Conservation (phyloP, 2,329 filamentous ascomycete species). For the Phaeophleospora eucalypticola region DNA sequence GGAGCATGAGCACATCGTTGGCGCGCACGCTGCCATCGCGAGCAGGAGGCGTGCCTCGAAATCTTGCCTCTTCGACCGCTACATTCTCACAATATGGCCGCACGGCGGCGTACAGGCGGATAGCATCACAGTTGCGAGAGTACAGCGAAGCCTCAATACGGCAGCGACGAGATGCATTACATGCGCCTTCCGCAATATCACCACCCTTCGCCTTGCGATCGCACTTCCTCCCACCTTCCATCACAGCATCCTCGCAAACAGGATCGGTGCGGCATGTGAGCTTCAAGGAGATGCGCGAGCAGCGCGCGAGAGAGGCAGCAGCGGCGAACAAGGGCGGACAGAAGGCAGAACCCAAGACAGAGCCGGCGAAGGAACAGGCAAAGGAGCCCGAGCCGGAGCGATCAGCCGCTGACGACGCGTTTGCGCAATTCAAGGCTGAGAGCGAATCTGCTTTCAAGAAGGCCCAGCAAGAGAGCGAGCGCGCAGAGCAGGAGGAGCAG, state of each 20-base stretch:
- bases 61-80: conserved; percentile 35
- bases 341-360: conserved; percentile 28
- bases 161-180: conserved; percentile 19
- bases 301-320: conserved; percentile 34
- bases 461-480: conserved; percentile 28
- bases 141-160: conserved; percentile 31
- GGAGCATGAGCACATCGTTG: conserved; percentile 45
- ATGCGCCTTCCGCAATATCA: conserved; percentile 18
- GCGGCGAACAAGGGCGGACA: conserved; percentile 35
- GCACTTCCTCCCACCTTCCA: conserved; percentile 40
- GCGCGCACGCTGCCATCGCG: conserved; percentile 39
- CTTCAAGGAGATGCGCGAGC: conserved; percentile 37
- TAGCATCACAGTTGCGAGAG: conserved; percentile 31
- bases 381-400: conserved; percentile 19
- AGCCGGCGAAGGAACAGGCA: conserved; percentile 30
- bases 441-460: conserved; percentile 42
- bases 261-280: conserved; percentile 43
- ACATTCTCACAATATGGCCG: conserved; percentile 40
- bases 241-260: conserved; percentile 37
- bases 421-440: conserved; percentile 33
- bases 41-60: conserved; percentile 38
- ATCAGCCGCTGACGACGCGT: conserved; percentile 34
- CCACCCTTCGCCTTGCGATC: conserved; percentile 40
- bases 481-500: conserved; percentile 43
- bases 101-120: conserved; percentile 47